Conservation (phyloP, 345 rosid genomes). For the Salix dunnii region DNA sequence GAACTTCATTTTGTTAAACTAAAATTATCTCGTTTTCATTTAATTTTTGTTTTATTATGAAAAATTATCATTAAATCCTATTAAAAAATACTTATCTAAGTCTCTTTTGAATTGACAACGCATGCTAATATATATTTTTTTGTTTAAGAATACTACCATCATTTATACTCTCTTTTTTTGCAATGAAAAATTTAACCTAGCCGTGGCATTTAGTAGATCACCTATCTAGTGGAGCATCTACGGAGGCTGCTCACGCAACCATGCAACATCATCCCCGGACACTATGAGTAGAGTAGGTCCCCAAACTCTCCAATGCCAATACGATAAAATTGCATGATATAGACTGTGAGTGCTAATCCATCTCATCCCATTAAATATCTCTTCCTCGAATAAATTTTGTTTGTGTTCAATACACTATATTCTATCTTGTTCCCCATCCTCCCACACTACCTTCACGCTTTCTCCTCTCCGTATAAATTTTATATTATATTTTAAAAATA, state of each 20-base stretch:
- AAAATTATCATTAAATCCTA: too few species aligned
- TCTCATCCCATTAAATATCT: neutral
- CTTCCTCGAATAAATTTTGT: slow-evolving; percentile 26
- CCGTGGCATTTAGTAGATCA: too few species aligned
- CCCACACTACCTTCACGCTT: slow-evolving; percentile 15
- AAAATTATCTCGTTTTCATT: rapidly evolving
- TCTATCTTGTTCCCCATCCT: slow-evolving; percentile 35
- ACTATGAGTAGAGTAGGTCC: neutral
- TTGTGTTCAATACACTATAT: slow-evolving; percentile 23
- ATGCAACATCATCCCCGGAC: neutral
- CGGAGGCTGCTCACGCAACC: neutral
- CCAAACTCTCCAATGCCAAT: neutral
- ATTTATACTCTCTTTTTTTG: too few species aligned
- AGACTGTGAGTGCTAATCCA: slow-evolving; percentile 13
- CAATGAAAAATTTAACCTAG: too few species aligned
- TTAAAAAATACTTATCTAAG: too few species aligned
- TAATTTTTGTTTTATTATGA: too few species aligned
- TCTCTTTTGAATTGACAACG: too few species aligned
- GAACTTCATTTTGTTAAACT: too few species aligned
- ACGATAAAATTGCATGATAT: neutral
- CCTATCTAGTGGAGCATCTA: neutral
- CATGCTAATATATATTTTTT: too few species aligned
- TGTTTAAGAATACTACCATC: too few species aligned
- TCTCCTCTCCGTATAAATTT: slow-evolving; percentile 7
- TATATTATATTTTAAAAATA: too few species aligned